Base-by-base conservation (phyloP, 192 early-diverging fungal species). In the Podila epicladia region DNA sequence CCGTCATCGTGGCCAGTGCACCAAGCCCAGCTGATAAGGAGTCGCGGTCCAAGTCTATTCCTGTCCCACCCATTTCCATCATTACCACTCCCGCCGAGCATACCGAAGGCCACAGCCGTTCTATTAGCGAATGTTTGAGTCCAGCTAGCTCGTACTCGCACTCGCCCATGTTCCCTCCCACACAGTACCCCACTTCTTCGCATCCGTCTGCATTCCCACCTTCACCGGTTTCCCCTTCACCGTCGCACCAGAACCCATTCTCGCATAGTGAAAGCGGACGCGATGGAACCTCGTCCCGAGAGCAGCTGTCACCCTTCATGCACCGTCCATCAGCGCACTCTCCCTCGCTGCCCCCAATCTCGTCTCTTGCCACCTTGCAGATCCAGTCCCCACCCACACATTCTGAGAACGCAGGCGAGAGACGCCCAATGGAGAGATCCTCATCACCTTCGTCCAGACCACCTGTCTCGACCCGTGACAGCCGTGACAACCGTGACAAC, bases 81-180 rank as follows among this genome's bases (percentile, higher is more conserved):
- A 64, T 55, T 6, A 64, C 64, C 17, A 64, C 41, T 9, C 62
- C 77, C 3, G 15, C 62, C 7, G 77, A 80, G 5, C 29, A 62
- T 12, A 9, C 20, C 37, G 59, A 66, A 31, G 41, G 37, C 7
- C 19, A 38, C 53, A 35, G 49, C 53, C 66, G 28, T 15, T 64
- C 70, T 8, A 19, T 65, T 9, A 60, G 62, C 17, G 57, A 57
- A 11, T 53, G 59, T 28, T 32, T 31, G 5, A 77, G 68, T 5
- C 74, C 74, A 33, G 7, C 63, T 5, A 65, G 57, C 67, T 64
- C 77, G 38, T 73, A 50, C 24, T 33, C 77, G 5, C 29, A 38
- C 24, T 80, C 77, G 20, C 77, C 77, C 66, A 65, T 73, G 77
- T 73, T 72, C 48, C 74, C 74, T 17, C 63, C 67, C 37, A 45